These are phyloP conservation scores for Inga leiocalycina DNA, from an alignment of 306 rosid genomes.

Conservation along the genomic window DNA sequence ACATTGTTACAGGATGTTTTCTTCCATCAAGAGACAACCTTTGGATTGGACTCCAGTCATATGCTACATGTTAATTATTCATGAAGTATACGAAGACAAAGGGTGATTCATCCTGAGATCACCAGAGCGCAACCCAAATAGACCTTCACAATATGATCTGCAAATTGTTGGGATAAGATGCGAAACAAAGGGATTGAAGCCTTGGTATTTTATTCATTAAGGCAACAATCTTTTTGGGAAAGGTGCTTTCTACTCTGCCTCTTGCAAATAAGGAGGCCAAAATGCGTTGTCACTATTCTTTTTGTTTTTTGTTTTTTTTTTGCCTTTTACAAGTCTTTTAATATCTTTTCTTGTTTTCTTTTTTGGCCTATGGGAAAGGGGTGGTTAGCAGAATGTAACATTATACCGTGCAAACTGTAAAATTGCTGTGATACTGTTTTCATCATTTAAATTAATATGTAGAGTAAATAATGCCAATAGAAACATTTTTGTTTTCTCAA, in stretches of 20 bases:
- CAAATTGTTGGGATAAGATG: slow-evolving; percentile 11
- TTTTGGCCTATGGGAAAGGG: slow-evolving; percentile 14
- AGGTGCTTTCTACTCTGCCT: background rate
- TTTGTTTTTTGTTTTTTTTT: background rate
- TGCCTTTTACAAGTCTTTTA: slow-evolving; percentile 1
- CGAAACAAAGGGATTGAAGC: slow-evolving; percentile 31
- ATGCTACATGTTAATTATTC: slow-evolving; percentile 35
- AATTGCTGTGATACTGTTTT: slow-evolving; percentile 3
- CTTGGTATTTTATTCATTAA: slow-evolving; percentile 3
- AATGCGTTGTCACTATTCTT: slow-evolving; percentile 1
- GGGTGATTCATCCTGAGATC: slow-evolving; percentile 31
- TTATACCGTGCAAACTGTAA: slow-evolving; percentile 27
- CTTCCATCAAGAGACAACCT: slow-evolving; percentile 28
- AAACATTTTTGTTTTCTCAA: background rate
- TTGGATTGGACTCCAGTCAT: slow-evolving; percentile 26
- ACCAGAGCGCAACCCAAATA: slow-evolving; percentile 11
- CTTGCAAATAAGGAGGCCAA: slow-evolving; percentile 23
- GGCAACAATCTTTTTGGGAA: slow-evolving; percentile 26
- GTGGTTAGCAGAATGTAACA: slow-evolving; percentile 28
- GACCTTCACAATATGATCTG: slow-evolving; percentile 22
- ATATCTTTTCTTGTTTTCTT: slow-evolving; percentile 20
- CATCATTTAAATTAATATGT: slow-evolving; percentile 28
- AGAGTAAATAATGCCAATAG: slow-evolving; percentile 41
- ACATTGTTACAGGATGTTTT: slow-evolving; percentile 22
- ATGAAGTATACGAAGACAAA: slow-evolving; percentile 28